Conservation (phyloP, 371 early-diverging fungal genomes). For the Mucor lusitanicus region DNA sequence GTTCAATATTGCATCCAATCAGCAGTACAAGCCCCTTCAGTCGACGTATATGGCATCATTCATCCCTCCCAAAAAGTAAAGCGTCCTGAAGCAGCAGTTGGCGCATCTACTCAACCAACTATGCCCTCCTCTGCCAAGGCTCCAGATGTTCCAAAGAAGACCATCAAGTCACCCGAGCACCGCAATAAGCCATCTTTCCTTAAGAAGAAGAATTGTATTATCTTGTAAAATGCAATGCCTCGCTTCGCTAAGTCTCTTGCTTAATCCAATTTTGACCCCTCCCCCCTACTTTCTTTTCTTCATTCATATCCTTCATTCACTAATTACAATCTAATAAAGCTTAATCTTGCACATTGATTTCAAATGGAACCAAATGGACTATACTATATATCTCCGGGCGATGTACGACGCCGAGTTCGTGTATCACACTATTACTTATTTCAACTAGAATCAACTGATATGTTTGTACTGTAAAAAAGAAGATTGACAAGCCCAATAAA, state of each 20-base stretch:
- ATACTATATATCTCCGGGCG: not conserved
- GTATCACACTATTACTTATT: not conserved
- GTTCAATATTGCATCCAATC: slow-evolving; percentile 17
- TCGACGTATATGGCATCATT: slow-evolving; percentile 1
- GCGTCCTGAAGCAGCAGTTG: slow-evolving; percentile 12
- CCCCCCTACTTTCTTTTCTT: not conserved
- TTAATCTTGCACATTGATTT: not conserved
- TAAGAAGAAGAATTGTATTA: slow-evolving; percentile 3
- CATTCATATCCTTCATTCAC: not conserved
- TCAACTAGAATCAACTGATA: not conserved
- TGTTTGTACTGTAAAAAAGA: not conserved
- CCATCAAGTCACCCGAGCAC: not conserved
- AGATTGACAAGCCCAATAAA: not conserved
- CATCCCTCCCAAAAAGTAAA: not conserved
- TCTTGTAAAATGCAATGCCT: not conserved
- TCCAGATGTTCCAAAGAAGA: slow-evolving; percentile 7
- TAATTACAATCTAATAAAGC: not conserved
- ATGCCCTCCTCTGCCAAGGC: slow-evolving; percentile 14
- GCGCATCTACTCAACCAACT: not conserved
- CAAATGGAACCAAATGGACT: not conserved
- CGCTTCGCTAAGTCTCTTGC: too few species aligned
- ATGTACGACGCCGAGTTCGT: not conserved
- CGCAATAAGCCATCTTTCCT: not conserved
- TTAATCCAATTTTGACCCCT: not conserved
- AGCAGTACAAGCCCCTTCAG: slow-evolving; percentile 3